Evolutionary conservation across 1,284 basidiomycete species (phyloP).

Genomic region (Leucoagaricus sp.): DNA sequence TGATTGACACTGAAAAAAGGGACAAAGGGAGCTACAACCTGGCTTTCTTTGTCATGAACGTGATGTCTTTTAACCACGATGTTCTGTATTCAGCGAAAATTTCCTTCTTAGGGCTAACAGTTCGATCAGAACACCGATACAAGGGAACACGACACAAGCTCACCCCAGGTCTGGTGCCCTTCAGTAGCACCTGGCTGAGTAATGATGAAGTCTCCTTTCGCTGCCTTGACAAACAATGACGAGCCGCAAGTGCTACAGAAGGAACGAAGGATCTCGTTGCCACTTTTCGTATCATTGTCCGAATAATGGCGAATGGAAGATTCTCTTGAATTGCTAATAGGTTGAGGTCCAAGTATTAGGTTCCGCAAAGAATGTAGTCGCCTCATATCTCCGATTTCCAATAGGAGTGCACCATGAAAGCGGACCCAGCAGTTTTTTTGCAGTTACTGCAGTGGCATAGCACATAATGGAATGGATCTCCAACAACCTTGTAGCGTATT

Average conservation of each 20-base stretch:
- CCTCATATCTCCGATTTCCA: slow-evolving; percentile 31
- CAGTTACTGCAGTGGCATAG: slow-evolving; percentile 39
- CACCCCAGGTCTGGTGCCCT: slow-evolving; percentile 27
- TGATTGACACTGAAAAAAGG: too few species aligned
- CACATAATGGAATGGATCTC: slow-evolving; percentile 34
- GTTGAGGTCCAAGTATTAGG: too few species aligned
- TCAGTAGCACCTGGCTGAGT: slow-evolving; percentile 27
- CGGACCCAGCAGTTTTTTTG: slow-evolving; percentile 33
- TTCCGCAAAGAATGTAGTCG: not conserved
- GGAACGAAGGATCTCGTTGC: slow-evolving; percentile 29
- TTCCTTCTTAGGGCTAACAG: slow-evolving; percentile 22
- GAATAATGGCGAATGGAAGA: slow-evolving; percentile 29
- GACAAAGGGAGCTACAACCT: not conserved
- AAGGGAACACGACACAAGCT: slow-evolving; percentile 1
- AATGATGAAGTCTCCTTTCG: slow-evolving; percentile 26
- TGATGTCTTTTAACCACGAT: slow-evolving; percentile 24
- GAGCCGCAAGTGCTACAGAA: slow-evolving; percentile 39
- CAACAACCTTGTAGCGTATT: slow-evolving; percentile 28
- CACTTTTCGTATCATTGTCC: slow-evolving; percentile 33
- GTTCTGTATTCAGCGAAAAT: slow-evolving; percentile 17
- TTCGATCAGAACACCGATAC: not conserved
- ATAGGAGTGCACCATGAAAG: slow-evolving; percentile 33
- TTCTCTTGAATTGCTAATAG: slow-evolving; percentile 25
- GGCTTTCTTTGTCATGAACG: slow-evolving; percentile 18
- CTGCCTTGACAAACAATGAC: slow-evolving; percentile 29